Percentiles rank a stretch among this genome's conserved stretches.
Conservation (phyloP, 2,329 filamentous ascomycete genomes). For the Calcarisporium arbuscula region DNA sequence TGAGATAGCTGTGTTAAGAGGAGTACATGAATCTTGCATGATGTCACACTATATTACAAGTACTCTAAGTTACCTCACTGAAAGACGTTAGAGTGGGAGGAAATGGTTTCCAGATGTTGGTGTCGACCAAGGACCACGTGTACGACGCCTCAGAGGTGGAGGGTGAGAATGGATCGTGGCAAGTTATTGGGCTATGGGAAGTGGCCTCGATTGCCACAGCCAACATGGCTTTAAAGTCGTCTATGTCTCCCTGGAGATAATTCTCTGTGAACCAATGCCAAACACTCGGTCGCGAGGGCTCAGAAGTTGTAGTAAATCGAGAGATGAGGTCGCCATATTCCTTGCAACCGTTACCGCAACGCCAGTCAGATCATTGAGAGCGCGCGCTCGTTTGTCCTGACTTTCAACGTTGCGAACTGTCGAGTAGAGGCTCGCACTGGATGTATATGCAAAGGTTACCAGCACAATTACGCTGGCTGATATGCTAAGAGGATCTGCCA, state of each 20-base stretch:
- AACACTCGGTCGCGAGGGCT: slow-evolving; percentile 28
- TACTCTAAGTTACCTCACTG: too few species aligned
- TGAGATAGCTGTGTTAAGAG: too few species aligned
- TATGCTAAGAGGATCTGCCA: slow-evolving; percentile 4
- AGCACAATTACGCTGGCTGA: slow-evolving; percentile 9
- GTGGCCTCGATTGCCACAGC: too few species aligned
- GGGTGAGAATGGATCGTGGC: too few species aligned
- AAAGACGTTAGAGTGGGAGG: too few species aligned
- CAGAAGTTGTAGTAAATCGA: slow-evolving; percentile 26
- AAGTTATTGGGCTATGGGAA: too few species aligned
- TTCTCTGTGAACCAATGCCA: slow-evolving; percentile 36
- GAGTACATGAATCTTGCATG: too few species aligned
- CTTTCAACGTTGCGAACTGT: slow-evolving; percentile 13
- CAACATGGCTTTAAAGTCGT: slow-evolving; percentile 30
- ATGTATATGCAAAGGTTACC: slow-evolving; percentile 12
- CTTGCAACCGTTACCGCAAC: slow-evolving; percentile 34
- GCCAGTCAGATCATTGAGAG: slow-evolving; percentile 8
- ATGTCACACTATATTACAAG: too few species aligned
- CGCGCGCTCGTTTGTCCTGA: slow-evolving; percentile 7
- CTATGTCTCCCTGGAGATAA: slow-evolving; percentile 37
- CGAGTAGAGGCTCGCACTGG: slow-evolving; percentile 12
- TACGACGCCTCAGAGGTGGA: too few species aligned
- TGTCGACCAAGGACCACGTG: too few species aligned
- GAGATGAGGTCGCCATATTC: slow-evolving; percentile 31
- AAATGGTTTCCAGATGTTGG: too few species aligned